Conservation (phyloP, 148 eudicot genomes). For the Camellia lanceoleosa region DNA sequence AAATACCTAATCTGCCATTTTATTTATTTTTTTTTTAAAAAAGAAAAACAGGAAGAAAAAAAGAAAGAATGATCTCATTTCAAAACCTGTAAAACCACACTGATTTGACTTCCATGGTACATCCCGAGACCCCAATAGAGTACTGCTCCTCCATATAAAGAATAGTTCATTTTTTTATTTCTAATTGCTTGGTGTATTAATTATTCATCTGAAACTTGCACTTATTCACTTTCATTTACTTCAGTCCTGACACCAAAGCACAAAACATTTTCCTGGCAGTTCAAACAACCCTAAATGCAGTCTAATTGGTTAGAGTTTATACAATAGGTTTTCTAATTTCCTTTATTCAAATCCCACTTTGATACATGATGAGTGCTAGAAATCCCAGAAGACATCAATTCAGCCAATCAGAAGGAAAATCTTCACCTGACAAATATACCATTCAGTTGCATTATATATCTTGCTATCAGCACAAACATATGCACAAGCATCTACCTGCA, state of each 20-base stretch:
- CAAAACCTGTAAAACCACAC: no score
- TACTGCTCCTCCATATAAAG: neutral
- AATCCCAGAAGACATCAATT: neutral
- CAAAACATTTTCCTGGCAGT: neutral
- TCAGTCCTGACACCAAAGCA: neutral
- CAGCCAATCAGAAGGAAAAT: conserved; percentile 9
- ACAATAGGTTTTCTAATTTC: neutral
- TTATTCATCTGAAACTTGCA: neutral
- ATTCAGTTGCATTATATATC: conserved; percentile 83
- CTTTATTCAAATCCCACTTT: neutral
- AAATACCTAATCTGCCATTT: neutral
- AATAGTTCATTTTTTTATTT: neutral
- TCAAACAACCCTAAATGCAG: neutral
- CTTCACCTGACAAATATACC: conserved; percentile 94
- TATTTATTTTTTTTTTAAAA: no score
- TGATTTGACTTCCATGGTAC: no score
- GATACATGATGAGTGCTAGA: neutral
- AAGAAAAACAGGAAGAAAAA: no score
- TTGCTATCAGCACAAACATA: conserved; percentile 89
- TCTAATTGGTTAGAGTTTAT: no score
- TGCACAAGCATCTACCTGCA: conserved; percentile 81
- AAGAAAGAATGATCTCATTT: neutral
- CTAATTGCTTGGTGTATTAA: neutral
- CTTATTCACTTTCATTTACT: neutral
- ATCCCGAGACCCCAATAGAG: no score